Evolutionary conservation across 2,329 filamentous ascomycete species (phyloP).

Genomic region (Mycosphaerella sp.): DNA sequence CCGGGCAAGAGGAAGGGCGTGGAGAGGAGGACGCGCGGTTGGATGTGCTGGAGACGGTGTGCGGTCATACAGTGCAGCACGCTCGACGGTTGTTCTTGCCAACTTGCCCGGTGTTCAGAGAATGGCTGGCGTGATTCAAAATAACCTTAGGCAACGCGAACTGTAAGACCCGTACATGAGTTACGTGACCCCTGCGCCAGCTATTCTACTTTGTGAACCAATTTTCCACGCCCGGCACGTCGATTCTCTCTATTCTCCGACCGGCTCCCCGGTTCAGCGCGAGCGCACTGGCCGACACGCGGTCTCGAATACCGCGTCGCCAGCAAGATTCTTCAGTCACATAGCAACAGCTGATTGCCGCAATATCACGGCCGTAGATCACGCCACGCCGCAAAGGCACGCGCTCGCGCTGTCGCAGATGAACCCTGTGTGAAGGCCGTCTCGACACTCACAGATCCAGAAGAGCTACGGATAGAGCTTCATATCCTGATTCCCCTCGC

Average conservation of each 20-base stretch:
- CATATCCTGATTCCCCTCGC: not conserved
- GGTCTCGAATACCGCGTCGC: constrained; percentile 5
- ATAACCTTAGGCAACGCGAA: not conserved
- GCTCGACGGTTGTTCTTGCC: not conserved
- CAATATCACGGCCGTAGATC: constrained; percentile 3
- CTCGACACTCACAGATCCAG: not conserved
- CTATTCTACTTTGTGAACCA: too few species aligned
- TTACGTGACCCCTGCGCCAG: too few species aligned
- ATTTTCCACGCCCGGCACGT: too few species aligned
- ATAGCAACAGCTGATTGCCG: constrained; percentile 8
- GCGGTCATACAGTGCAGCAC: constrained; percentile 6
- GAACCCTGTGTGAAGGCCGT: not conserved
- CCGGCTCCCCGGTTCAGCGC: not conserved
- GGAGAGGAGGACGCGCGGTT: constrained; percentile 1
- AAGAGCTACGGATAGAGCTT: not conserved
- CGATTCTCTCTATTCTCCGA: not conserved
- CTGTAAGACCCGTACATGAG: not conserved
- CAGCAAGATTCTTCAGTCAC: constrained; percentile 3
- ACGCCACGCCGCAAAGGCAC: not conserved
- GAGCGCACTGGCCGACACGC: constrained; percentile 3
- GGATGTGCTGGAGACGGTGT: constrained; percentile 1
- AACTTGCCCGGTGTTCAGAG: not conserved
- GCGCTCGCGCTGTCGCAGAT: not conserved
- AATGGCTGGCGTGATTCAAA: not conserved
- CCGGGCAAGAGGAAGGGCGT: not conserved